These are phyloP conservation scores for Colletotrichum trifolii DNA, from an alignment of 2,329 filamentous ascomycete genomes.

Conservation along the genomic window DNA sequence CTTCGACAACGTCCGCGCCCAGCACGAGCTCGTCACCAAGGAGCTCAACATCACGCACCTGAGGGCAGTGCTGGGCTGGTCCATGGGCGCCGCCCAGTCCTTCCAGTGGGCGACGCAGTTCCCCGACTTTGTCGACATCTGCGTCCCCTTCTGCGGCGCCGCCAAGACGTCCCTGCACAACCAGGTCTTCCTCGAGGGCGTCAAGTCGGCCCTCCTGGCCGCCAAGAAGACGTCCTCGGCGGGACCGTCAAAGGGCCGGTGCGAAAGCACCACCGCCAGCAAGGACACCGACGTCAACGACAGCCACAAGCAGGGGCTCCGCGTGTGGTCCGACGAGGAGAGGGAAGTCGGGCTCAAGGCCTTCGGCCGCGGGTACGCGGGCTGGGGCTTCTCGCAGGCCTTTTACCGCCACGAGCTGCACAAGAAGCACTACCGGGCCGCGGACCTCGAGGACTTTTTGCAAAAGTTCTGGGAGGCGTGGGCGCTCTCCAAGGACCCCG, in stretches of 20 bases:
- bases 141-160: constrained; percentile 61
- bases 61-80: constrained; percentile 63
- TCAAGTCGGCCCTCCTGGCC: constrained; percentile 57
- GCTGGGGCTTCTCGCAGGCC: constrained; percentile 83
- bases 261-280: constrained; percentile 43
- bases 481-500: constrained; percentile 79
- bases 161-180: constrained; percentile 64
- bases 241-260: constrained; percentile 45
- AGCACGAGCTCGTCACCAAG: constrained; percentile 55
- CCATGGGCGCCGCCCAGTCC: constrained; percentile 65
- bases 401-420: constrained; percentile 81
- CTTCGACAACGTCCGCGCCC: constrained; percentile 63
- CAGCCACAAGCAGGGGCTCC: constrained; percentile 32
- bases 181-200: constrained; percentile 65
- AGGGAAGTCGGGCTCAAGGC: constrained; percentile 68
- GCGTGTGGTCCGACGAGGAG: constrained; percentile 54
- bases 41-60: constrained; percentile 55
- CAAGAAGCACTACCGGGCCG: constrained; percentile 53
- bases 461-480: constrained; percentile 80
- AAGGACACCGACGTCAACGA: constrained; percentile 38
- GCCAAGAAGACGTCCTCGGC: constrained; percentile 59
- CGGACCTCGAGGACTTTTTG: constrained; percentile 76
- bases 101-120: constrained; percentile 64
- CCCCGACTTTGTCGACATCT: constrained; percentile 58
- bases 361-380: constrained; percentile 79